A percentile compares a stretch with the other conserved stretches of the same genome.
These are phyloP conservation scores for Alisma plantagoaquatica DNA, from an alignment of 106 monocot species.

Conservation along the genomic window DNA sequence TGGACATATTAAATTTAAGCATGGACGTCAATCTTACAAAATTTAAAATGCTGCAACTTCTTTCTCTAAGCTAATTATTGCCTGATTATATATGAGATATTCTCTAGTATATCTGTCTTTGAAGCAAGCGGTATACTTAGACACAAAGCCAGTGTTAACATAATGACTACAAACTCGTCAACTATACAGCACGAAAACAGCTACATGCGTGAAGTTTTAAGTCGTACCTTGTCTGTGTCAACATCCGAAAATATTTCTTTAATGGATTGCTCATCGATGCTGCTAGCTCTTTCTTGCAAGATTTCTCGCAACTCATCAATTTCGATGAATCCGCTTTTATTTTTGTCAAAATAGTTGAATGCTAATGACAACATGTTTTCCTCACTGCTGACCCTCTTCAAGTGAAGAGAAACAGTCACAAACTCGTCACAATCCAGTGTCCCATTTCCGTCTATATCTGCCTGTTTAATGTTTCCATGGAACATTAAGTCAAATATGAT, in stretches of 20 bases:
- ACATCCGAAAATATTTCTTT: slow-evolving; percentile 62
- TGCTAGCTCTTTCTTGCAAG: slow-evolving; percentile 34
- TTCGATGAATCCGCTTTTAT: slow-evolving; percentile 74
- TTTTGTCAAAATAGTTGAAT: slow-evolving; percentile 76
- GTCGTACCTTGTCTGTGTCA: slow-evolving; percentile 81
- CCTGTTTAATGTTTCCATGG: slow-evolving; percentile 20
- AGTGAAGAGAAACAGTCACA: slow-evolving; percentile 61
- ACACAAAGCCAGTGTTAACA: too few relatives aligned
- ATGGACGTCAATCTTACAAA: too few relatives aligned
- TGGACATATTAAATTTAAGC: too few relatives aligned
- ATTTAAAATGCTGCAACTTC: too few relatives aligned
- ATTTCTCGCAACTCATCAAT: slow-evolving; percentile 76
- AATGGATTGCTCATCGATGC: slow-evolving; percentile 44
- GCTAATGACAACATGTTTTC: slow-evolving; percentile 50
- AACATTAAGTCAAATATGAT: neutral
- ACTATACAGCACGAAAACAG: too few relatives aligned
- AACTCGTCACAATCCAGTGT: slow-evolving; percentile 75
- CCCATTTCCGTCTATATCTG: slow-evolving; percentile 71
- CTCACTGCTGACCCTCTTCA: slow-evolving; percentile 55
- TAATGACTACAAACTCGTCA: too few relatives aligned
- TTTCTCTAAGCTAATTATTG: too few relatives aligned
- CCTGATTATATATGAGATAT: too few relatives aligned
- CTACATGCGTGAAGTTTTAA: too few relatives aligned
- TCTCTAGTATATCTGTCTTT: too few relatives aligned
- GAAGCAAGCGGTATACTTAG: too few relatives aligned